These are phyloP conservation scores for Nadsonia commutata DNA, from an alignment of 1,139 yeast species.

Conservation along the genomic window DNA sequence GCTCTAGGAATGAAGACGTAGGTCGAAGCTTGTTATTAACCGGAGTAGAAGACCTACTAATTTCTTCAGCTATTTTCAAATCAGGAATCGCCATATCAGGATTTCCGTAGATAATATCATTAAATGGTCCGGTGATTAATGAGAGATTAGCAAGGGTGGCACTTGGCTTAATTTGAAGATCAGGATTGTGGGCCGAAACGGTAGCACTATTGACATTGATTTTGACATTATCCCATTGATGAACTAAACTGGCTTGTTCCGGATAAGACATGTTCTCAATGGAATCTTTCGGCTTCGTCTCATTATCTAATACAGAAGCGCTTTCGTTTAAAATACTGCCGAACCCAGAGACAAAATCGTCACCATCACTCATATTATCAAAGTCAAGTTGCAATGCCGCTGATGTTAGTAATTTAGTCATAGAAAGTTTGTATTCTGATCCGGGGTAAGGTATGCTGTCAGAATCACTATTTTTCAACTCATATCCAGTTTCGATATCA, in stretches of 20 bases:
- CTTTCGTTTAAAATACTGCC: too few relatives aligned
- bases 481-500: too few relatives aligned
- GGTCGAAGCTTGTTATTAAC: not conserved
- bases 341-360: not conserved
- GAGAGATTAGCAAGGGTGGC: not conserved
- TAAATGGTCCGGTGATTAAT: not conserved
- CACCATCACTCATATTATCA: not conserved
- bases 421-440: too few relatives aligned
- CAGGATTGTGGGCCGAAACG: not conserved
- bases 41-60: not conserved
- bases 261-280: too few relatives aligned
- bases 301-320: too few relatives aligned
- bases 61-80: not conserved
- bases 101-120: not conserved
- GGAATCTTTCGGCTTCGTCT: too few relatives aligned
- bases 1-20: conserved; percentile 9
- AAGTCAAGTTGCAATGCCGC: not conserved
- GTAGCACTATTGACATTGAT: not conserved
- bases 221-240: not conserved
- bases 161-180: not conserved
- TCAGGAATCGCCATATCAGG: not conserved
- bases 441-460: too few relatives aligned
- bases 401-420: not conserved
- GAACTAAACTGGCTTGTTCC: too few relatives aligned
- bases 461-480: too few relatives aligned